These are phyloP conservation scores for Aspergillus vadensis DNA, from an alignment of 2,329 filamentous ascomycete species.

Conservation along the genomic window DNA sequence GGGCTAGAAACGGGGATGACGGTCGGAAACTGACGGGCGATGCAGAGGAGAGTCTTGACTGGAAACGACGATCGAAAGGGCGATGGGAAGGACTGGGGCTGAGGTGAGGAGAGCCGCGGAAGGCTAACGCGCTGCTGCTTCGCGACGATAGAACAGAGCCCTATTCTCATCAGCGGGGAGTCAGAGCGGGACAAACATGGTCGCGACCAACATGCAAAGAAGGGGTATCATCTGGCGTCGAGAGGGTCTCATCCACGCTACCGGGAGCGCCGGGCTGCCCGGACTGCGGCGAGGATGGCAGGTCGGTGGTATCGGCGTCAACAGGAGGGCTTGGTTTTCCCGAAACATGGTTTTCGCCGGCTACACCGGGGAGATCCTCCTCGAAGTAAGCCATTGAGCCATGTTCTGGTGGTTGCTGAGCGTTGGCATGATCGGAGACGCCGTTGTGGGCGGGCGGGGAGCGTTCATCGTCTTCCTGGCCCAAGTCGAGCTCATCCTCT, in stretches of 20 bases:
- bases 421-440: slow-evolving; percentile 20
- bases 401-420: slow-evolving; percentile 23
- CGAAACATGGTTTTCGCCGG: slow-evolving; percentile 26
- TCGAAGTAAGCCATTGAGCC: slow-evolving; percentile 25
- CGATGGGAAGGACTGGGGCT: slow-evolving; percentile 82
- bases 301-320: slow-evolving; percentile 24
- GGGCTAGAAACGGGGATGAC: slow-evolving; percentile 75
- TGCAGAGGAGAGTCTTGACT: slow-evolving; percentile 75
- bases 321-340: slow-evolving; percentile 21
- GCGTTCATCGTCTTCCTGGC: slow-evolving; percentile 43
- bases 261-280: slow-evolving; percentile 23
- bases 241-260: slow-evolving; percentile 68
- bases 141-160: slow-evolving; percentile 62
- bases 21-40: slow-evolving; percentile 65
- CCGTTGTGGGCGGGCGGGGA: slow-evolving; percentile 32
- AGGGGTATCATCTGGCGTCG: slow-evolving; percentile 79
- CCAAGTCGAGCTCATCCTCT: slow-evolving; percentile 55
- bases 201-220: slow-evolving; percentile 70
- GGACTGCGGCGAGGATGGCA: slow-evolving; percentile 25
- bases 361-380: slow-evolving; percentile 31
- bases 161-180: slow-evolving; percentile 38
- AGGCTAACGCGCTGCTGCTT: slow-evolving; percentile 73
- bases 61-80: slow-evolving; percentile 93
- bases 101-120: slow-evolving; percentile 66
- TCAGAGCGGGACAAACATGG: slow-evolving; percentile 57